These are phyloP conservation scores for Solanum bulbocastanum DNA, from an alignment of 257 asterid species.

Conservation along the genomic window DNA sequence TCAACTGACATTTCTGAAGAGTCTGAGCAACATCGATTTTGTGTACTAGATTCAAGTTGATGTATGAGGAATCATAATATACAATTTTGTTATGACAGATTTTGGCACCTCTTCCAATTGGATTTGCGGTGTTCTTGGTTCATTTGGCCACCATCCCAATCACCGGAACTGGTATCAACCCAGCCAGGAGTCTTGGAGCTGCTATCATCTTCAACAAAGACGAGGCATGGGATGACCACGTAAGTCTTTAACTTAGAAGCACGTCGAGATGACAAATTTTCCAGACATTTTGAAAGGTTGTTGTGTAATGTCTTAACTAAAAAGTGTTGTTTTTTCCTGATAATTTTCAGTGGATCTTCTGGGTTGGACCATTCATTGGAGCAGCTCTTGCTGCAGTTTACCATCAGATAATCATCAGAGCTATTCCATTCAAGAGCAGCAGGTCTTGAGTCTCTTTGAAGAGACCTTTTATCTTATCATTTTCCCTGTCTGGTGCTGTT, in stretches of 20 bases:
- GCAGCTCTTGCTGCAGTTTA: constrained; percentile 51
- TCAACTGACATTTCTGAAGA: neutral
- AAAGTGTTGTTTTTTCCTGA: neutral
- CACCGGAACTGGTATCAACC: constrained; percentile 79
- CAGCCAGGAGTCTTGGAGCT: constrained; percentile 73
- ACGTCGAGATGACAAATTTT: neutral
- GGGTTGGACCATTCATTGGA: constrained; percentile 69
- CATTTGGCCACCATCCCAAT: constrained; percentile 80
- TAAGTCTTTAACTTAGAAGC: constrained; percentile 3
- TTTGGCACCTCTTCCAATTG: constrained; percentile 53
- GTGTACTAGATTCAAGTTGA: neutral
- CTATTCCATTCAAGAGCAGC: constrained; percentile 52
- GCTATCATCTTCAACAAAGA: constrained; percentile 47
- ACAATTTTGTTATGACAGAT: constrained; percentile 26
- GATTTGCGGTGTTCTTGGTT: constrained; percentile 64
- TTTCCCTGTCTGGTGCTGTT: neutral
- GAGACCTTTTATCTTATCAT: neutral
- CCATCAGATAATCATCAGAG: constrained; percentile 57
- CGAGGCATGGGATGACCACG: constrained; percentile 41
- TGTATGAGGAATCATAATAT: neutral
- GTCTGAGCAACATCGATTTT: neutral
- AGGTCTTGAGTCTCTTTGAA: neutral
- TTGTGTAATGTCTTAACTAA: neutral
- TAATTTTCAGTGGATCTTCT: constrained; percentile 24
- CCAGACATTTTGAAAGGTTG: neutral